These are phyloP conservation scores for Zymoseptoria crescenta DNA, from an alignment of 2,329 filamentous ascomycete species.

Conservation along the genomic window DNA sequence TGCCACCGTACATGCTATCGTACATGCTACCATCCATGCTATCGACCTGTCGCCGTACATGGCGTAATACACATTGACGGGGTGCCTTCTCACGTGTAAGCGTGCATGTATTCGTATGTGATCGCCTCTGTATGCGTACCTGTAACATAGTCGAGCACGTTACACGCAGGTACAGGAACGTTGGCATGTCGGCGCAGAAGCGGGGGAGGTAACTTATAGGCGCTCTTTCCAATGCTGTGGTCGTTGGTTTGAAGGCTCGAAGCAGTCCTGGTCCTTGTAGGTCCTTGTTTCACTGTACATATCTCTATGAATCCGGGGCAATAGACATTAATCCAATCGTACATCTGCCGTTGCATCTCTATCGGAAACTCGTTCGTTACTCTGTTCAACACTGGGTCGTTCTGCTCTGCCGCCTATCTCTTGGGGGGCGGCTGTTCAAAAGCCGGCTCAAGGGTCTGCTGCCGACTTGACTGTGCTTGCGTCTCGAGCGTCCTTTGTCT, in stretches of 20 bases:
- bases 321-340: background rate
- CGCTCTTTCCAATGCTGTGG: background rate
- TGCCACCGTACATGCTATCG: background rate
- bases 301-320: background rate
- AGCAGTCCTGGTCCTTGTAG: background rate
- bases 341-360: background rate
- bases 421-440: background rate
- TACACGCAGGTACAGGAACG: background rate
- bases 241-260: background rate
- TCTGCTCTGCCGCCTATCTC: background rate
- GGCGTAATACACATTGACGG: background rate
- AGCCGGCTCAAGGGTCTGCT: background rate
- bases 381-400: background rate
- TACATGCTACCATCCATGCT: background rate
- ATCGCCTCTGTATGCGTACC: background rate
- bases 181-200: background rate
- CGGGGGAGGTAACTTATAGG: background rate
- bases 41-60: background rate
- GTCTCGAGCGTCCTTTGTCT: slow-evolving; percentile 8
- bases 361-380: too few relatives aligned
- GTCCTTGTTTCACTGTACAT: background rate
- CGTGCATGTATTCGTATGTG: too few relatives aligned
- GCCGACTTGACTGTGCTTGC: background rate
- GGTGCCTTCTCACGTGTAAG: too few relatives aligned
- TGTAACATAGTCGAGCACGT: background rate